Base-by-base conservation (phyloP, 2,329 filamentous ascomycete genomes). In the Colletotrichum sp. region DNA sequence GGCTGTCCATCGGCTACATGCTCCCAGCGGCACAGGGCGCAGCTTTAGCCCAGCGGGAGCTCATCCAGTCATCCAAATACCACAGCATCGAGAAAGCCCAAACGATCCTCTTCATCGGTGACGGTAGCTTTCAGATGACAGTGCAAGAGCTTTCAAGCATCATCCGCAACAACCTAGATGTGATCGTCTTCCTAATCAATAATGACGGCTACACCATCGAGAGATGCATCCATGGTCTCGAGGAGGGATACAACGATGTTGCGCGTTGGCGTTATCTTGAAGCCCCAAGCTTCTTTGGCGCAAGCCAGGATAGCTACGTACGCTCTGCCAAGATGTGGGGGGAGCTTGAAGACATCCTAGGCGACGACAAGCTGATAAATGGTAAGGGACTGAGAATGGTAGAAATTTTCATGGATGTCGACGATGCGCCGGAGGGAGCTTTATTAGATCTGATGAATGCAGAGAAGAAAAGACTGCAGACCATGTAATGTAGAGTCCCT, bases 61-160 rank as follows among this genome's bases (percentile, higher is more conserved):
- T 88, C 4, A 79, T 82, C 8, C 65, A 65, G 4, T 77, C 78
- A 7, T 25, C 85, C 32, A 80, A 80, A 16, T 73, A 70, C 15
- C 81, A 85, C 52, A 70, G 76, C 36, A 80, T 79, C 8, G 81
- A 82, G n/a, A 90, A 92, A 69, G 61, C 71, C 8, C 81, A 82
- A 16, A 90, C 91, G 0, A 86, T 93, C 12, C 82, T 93, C 3
- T 86, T 92, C 76, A 92, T 92, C 39, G 92, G 91, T 7, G 92
- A 93, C 68, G 92, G 92, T 5, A 92, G 91, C 77, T 88, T 94
- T 74, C 90, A 93, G 77, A 90, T 94, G 84, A 94, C 92, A 0
- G 91, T 88, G 0, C 93, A 94, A 80, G 92, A 93, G 77, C 84
- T 94, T 5, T 89, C 90, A 13, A 93, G 91, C 3, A 93, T 94